Evolutionary conservation across 176 grass and related monocot genomes (phyloP), one percentile per base, ranked within the genome.

Genomic region (Puya raimondii): DNA sequence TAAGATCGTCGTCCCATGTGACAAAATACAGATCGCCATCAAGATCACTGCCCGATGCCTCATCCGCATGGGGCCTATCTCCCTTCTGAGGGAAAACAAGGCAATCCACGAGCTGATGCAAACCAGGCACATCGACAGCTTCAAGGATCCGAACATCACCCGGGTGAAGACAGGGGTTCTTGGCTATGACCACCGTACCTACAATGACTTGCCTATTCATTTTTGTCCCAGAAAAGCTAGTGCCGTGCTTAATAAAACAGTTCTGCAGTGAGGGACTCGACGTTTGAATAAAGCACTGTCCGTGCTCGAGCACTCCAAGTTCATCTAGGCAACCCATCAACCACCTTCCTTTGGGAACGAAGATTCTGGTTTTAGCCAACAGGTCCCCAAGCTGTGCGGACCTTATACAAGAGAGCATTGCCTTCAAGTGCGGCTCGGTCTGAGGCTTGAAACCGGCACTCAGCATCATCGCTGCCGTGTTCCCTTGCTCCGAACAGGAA

Each of bases 271-370:
- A 91, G 63, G 76, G 88, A 69, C 53, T 58, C 64, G 88, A 89
- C 15, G 64, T 73, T 49, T 79, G 92, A 68, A 96, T 85, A 80
- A 91, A 91, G 83, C 92, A 96, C 63, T 91, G 85, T 11, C 92
- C 92, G 52, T 91, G 78, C 50, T 96, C 73, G 53, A 96, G 83
- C 25, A 96, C 33, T 4, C 79, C 88, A 80, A 86, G 78, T 59
- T 96, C 92, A 76, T 96, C 92, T 64, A 96, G 70, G 73, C 88
- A 96, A 51, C 92, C 92, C 86, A 96, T 96, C 72, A 96, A 70
- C 92, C 86, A 96, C 76, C 92, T 88, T 48, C 88, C 86, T 56
- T 89, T 87, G 2, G 81, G 76, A 70, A 96, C 88, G 84, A 96
- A 96, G 29, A 96, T 89, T 71, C 88, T 91, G 48, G 86, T 53